A percentile compares a stretch with the other conserved stretches of the same genome.
Evolutionary conservation across 2,329 filamentous ascomycete species (phyloP).

Genomic region (Claviceps monticola): DNA sequence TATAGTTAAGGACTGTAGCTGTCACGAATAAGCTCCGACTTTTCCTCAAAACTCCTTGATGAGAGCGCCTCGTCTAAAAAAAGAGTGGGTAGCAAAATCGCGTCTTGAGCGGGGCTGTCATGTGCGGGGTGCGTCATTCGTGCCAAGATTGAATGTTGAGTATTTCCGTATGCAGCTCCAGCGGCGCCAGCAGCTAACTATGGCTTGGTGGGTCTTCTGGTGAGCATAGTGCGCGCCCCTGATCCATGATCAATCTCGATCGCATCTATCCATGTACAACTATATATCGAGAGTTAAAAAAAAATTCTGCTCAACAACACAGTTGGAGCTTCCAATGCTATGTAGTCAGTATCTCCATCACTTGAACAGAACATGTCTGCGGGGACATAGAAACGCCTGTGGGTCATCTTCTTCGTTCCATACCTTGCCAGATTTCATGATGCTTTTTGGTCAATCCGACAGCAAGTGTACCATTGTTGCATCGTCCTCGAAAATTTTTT

Average conservation of each 20-base stretch:
- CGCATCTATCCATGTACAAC: no score
- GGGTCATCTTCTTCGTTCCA: neutral
- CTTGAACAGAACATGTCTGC: no score
- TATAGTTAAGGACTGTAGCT: neutral
- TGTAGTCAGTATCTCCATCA: no score
- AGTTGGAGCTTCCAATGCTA: no score
- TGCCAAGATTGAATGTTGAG: neutral
- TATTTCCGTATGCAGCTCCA: neutral
- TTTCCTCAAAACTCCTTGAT: neutral
- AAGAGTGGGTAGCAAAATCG: neutral
- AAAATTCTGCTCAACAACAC: no score
- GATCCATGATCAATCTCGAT: neutral
- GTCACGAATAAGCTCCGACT: neutral
- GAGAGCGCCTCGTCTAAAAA: no score
- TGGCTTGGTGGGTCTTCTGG: neutral
- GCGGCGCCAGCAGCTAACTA: neutral
- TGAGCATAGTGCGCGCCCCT: neutral
- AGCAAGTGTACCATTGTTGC: neutral
- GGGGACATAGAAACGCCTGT: neutral
- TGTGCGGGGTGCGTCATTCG: neutral
- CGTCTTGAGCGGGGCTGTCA: neutral
- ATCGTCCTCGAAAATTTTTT: slow-evolving; percentile 1
- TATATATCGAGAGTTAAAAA: no score
- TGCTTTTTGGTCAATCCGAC: neutral
- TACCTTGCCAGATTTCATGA: neutral